phyloP scores from a whole-genome alignment of 345 rosid genomes.

The Raphanus sativus region DNA sequence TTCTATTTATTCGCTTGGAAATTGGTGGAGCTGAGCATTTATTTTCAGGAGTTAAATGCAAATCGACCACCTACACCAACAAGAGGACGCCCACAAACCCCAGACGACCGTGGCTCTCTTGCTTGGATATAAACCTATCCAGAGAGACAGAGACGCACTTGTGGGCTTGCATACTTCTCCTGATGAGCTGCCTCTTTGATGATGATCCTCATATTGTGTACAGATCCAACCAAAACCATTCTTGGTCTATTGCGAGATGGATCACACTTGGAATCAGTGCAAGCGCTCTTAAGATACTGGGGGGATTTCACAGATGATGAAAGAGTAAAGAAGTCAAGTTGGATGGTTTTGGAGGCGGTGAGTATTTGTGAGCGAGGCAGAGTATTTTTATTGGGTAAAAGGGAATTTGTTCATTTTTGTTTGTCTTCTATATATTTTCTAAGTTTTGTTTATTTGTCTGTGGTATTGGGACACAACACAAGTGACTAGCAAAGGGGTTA shows the following conservation, averaged over 20 bases:
- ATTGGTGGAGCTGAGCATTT: neutral
- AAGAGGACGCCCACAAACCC: constrained; percentile 85
- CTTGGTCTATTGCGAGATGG: constrained; percentile 37
- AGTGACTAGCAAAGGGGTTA: neutral
- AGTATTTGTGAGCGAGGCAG: constrained; percentile 33
- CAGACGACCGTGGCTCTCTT: constrained; percentile 83
- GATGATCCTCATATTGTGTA: constrained; percentile 50
- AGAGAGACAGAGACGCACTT: neutral
- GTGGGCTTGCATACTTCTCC: constrained; percentile 36
- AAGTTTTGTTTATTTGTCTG: constrained; percentile 18
- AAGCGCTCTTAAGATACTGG: constrained; percentile 29
- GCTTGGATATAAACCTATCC: constrained; percentile 70
- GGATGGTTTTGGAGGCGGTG: constrained; percentile 32
- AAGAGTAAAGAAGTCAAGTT: neutral
- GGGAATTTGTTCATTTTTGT: constrained; percentile 9
- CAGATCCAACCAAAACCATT: constrained; percentile 48
- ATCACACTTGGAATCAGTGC: constrained; percentile 39
- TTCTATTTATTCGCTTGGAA: neutral
- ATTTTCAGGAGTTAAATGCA: constrained; percentile 81
- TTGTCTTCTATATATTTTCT: constrained; percentile 10
- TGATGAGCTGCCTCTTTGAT: constrained; percentile 27
- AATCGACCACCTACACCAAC: constrained; percentile 96
- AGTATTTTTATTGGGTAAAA: constrained; percentile 27
- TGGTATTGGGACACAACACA: constrained; percentile 4
- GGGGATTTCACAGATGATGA: constrained; percentile 24